Base-by-base conservation (phyloP, 2,329 filamentous ascomycete species). In the Xylariales sp. region DNA sequence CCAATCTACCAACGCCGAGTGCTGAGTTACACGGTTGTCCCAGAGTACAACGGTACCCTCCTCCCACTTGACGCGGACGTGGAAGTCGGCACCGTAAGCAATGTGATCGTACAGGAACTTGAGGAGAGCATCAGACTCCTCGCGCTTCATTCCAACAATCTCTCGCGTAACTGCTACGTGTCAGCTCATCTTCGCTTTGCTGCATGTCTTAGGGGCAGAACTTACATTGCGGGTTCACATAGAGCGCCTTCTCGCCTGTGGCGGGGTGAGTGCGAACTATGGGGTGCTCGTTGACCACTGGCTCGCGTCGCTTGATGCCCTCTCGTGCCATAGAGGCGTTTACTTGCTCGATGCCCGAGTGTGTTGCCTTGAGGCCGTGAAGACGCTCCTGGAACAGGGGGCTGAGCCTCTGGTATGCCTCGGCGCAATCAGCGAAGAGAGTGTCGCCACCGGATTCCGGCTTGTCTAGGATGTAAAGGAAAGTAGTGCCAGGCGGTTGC, bases 401-500 rank as follows among this genome's bases (percentile, higher is more conserved):
- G 39, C 83, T 89, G 3, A 96, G 72, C 5, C 89, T 75, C 45
- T 81, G 77, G 58, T 95, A 96, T 1, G 90, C 89, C 60, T 85
- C 83, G 0, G 72, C 88, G 49, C 84, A 79, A 56, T 94, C 85
- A 31, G 74, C 79, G 53, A 95, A 95, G 4, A 94, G 66, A 0
- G 89, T 95, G 56, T 95, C 89, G 33, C 89, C 90, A 24, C 89
- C 89, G 1, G 78, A 82, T 27, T 77, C 70, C 1, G 89, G 89
- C 30, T 78, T 82, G 55, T 95, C 88, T n/a, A 96, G 74, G 34
- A 89, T 72, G 56, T 94, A 95, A 24, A 95, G 63, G 63, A 95
- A 94, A 0, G 90, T 95, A 0, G 88, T 95, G 20, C 88, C 88
- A 0, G 90, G 88, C 2, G 90, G 88, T 63, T 96, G 89, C 48